Conservation (phyloP, 2,329 filamentous ascomycete genomes). For the Didymosphaeria variabile region DNA sequence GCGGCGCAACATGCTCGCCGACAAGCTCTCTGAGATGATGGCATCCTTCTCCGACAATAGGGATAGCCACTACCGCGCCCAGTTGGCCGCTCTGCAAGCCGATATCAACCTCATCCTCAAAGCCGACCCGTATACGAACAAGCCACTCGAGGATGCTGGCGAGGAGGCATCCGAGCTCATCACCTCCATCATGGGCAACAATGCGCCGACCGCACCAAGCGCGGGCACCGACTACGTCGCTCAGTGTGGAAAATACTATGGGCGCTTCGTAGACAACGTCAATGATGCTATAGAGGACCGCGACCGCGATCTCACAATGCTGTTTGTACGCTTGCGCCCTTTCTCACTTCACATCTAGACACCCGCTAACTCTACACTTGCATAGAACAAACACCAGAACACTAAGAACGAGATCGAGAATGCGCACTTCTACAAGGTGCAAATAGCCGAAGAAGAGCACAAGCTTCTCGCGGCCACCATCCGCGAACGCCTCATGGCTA, state of each 20-base stretch:
- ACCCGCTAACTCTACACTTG: constrained; percentile 24
- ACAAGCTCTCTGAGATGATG: constrained; percentile 78
- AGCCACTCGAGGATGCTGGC: constrained; percentile 70
- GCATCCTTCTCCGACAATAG: constrained; percentile 81
- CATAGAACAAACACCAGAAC: constrained; percentile 65
- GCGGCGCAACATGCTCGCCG: constrained; percentile 81
- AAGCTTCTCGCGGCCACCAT: constrained; percentile 66
- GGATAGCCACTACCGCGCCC: constrained; percentile 85
- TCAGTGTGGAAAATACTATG: constrained; percentile 80
- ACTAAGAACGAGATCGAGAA: constrained; percentile 65
- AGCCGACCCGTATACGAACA: constrained; percentile 79
- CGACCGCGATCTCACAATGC: constrained; percentile 81
- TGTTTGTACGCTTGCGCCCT: constrained; percentile 70
- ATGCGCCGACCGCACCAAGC: constrained; percentile 55
- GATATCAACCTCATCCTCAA: constrained; percentile 87
- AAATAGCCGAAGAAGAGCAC: constrained; percentile 71
- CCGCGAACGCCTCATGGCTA: constrained; percentile 68
- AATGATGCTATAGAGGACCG: constrained; percentile 88
- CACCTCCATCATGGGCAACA: constrained; percentile 53
- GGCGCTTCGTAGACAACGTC: constrained; percentile 83
- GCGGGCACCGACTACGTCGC: constrained; percentile 73
- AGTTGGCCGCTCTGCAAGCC: constrained; percentile 89
- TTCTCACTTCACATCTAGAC: background rate
- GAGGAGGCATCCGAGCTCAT: constrained; percentile 74
- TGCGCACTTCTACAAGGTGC: constrained; percentile 66